Percentiles rank a stretch among this genome's conserved stretches.
phyloP scores from a whole-genome alignment of 192 early-diverging fungal species.

The Entrophospora sp. region DNA sequence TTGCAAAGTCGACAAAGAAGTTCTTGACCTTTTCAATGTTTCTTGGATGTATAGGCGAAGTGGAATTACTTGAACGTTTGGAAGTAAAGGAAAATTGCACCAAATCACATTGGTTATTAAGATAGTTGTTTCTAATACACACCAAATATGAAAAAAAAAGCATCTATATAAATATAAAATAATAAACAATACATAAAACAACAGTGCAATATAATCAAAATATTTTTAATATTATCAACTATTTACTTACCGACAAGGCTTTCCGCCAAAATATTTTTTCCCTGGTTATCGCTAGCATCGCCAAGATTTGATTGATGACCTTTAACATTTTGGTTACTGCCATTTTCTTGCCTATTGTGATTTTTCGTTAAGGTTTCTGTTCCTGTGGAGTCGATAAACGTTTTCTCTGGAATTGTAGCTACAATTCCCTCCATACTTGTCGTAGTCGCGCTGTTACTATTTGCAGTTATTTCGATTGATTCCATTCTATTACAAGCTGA shows the following conservation, averaged over 20 bases:
- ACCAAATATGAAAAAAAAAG: background rate
- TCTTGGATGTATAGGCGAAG: conserved; percentile 63
- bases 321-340: no score
- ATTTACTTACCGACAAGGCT: conserved; percentile 3
- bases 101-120: conserved; percentile 49
- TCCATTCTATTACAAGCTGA: no score
- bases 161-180: background rate
- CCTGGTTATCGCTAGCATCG: no score
- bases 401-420: no score
- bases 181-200: background rate
- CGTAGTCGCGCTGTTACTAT: no score
- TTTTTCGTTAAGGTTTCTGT: no score
- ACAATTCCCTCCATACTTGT: no score
- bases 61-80: conserved; percentile 32
- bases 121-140: conserved; percentile 38
- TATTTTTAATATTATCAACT: background rate
- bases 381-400: no score
- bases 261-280: background rate
- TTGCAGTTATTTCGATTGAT: no score
- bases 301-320: no score
- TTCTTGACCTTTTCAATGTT: conserved; percentile 64
- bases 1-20: conserved; percentile 70
- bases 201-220: background rate
- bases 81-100: conserved; percentile 19
- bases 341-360: no score